These are phyloP conservation scores for Scedosporium dehoogii DNA, from an alignment of 2,329 filamentous ascomycete species.

Conservation along the genomic window DNA sequence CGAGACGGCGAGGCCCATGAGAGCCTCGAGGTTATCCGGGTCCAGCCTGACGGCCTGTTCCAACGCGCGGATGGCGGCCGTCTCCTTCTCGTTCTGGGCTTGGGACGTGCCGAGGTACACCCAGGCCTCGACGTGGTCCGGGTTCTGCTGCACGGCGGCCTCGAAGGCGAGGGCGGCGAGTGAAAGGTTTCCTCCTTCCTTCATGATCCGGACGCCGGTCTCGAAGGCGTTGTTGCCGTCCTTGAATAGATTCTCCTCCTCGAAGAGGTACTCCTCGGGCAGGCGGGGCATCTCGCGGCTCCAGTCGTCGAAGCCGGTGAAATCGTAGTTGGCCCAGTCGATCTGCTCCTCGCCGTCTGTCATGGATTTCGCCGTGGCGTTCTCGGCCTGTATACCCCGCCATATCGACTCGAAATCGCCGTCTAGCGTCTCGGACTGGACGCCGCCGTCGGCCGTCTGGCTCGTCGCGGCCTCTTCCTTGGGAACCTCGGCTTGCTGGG, in stretches of 20 bases:
- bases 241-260: conserved; percentile 85
- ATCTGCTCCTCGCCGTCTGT: conserved; percentile 59
- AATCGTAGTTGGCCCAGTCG: conserved; percentile 57
- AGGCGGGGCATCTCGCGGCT: conserved; percentile 57
- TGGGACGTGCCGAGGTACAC: conserved; percentile 84
- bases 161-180: conserved; percentile 92
- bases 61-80: conserved; percentile 84
- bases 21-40: conserved; percentile 72
- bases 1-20: conserved; percentile 92
- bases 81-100: conserved; percentile 97
- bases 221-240: conserved; percentile 77
- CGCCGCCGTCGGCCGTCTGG: conserved; percentile 8
- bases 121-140: conserved; percentile 86
- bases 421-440: conserved; percentile 60
- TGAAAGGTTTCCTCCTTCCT: conserved; percentile 86
- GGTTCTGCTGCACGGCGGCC: conserved; percentile 83
- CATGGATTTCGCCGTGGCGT: conserved; percentile 1
- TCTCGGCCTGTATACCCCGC: conserved; percentile 69
- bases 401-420: conserved; percentile 87
- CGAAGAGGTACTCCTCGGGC: conserved; percentile 86
- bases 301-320: conserved; percentile 58
- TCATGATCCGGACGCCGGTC: conserved; percentile 87
- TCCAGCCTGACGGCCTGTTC: conserved; percentile 87
- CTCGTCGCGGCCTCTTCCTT: conserved; percentile 1
- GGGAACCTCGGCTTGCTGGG: conserved; percentile 53